A percentile compares a stretch with the other conserved stretches of the same genome.
phyloP scores from a whole-genome alignment of 129 eudicot genomes.

The Pseudognaphalium luteoalbum region DNA sequence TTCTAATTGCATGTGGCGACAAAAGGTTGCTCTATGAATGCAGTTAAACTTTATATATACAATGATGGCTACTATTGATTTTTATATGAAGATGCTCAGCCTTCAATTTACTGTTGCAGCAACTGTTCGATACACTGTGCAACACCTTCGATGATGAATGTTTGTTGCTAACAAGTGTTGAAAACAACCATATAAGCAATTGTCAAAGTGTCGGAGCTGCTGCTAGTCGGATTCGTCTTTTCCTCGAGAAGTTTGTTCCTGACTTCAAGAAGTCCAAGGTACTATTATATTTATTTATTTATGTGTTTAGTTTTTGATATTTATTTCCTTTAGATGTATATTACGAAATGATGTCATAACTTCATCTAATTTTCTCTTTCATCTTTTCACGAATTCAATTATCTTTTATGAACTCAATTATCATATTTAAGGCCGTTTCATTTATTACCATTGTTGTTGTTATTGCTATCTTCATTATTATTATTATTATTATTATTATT shows the following conservation, averaged over 20 bases:
- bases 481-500: not conserved
- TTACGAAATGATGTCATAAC: not conserved
- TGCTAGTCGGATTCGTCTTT: conserved; percentile 40
- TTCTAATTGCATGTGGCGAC: conserved; percentile 73
- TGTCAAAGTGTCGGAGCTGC: conserved; percentile 54
- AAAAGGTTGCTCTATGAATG: conserved; percentile 53
- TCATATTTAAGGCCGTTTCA: not conserved
- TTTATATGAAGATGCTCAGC: conserved; percentile 9
- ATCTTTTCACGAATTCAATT: not conserved
- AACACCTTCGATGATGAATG: conserved; percentile 55
- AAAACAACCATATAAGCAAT: conserved; percentile 46
- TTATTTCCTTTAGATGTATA: not conserved
- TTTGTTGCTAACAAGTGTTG: conserved; percentile 63
- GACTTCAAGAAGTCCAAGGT: conserved; percentile 79
- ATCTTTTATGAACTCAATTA: not conserved
- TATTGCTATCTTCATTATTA: not conserved
- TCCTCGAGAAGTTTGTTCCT: conserved; percentile 52
- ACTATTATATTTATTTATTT: not conserved
- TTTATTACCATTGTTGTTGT: not conserved
- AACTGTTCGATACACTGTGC: conserved; percentile 65
- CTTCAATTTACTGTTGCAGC: conserved; percentile 49
- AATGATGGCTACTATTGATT: conserved; percentile 1
- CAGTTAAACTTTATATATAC: not conserved
- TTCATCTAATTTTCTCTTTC: not conserved
- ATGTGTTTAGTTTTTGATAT: not conserved